Conservation (phyloP, 495 filamentous ascomycete species). For the Penicillium subrubescens region DNA sequence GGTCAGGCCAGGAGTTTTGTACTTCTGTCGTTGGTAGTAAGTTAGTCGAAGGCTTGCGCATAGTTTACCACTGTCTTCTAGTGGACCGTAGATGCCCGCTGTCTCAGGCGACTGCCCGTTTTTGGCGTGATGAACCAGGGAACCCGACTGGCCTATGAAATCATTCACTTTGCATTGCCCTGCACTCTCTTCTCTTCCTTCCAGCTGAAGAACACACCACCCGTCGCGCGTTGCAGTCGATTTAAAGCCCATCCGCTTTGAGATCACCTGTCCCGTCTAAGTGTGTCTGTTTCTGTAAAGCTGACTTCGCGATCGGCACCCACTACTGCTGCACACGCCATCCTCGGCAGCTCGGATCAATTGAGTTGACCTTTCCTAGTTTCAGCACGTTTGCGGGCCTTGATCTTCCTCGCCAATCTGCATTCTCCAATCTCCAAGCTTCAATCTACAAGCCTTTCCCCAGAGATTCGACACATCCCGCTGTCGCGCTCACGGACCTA, state of each 20-base stretch:
- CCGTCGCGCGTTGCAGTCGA: neutral
- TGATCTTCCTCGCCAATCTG: neutral
- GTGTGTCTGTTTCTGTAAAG: neutral
- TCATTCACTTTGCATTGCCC: conserved; percentile 18
- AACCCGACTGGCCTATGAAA: conserved; percentile 18
- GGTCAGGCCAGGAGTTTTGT: conserved; percentile 7
- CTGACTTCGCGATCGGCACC: neutral
- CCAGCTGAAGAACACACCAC: neutral
- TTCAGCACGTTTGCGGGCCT: neutral
- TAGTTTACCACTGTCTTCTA: too few species aligned
- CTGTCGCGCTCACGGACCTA: conserved; percentile 10
- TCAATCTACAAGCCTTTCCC: neutral
- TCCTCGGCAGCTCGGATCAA: conserved; percentile 5
- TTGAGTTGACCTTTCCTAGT: neutral
- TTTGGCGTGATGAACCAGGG: conserved; percentile 16
- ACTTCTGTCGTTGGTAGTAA: neutral
- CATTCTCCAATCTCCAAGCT: neutral
- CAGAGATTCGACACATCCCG: neutral
- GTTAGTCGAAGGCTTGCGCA: neutral
- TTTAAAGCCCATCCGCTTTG: neutral
- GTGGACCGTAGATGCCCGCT: neutral
- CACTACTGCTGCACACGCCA: neutral
- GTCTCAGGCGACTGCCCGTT: conserved; percentile 6
- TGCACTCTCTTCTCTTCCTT: neutral
- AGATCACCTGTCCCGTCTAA: neutral